Evolutionary conservation across 1,139 yeast species (phyloP).

Genomic region (Meyerozyma carpophila): DNA sequence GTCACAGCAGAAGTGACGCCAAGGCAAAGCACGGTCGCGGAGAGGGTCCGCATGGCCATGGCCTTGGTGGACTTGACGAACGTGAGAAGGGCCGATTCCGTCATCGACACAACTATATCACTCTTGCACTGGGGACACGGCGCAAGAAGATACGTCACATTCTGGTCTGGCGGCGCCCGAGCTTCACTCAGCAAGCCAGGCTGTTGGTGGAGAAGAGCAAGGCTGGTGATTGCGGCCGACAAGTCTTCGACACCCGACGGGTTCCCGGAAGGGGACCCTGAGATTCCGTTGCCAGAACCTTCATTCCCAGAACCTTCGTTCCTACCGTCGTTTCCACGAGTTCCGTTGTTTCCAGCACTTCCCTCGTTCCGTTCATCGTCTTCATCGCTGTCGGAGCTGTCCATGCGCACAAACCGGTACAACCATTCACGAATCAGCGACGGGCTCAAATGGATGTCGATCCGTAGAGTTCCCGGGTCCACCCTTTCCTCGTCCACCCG

Average conservation of each 20-base stretch:
- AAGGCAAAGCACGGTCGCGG: slow-evolving; percentile 29
- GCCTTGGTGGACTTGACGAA: slow-evolving; percentile 16
- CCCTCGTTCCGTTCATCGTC: neutral
- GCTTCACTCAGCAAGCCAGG: neutral
- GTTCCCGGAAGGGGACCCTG: neutral
- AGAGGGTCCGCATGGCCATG: slow-evolving; percentile 19
- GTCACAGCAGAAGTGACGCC: slow-evolving; percentile 38
- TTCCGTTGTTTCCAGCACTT: no score
- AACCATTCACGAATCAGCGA: neutral
- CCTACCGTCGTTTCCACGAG: no score
- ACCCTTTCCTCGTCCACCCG: neutral
- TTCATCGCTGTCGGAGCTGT: neutral
- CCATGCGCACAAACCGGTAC: neutral
- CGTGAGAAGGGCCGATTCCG: slow-evolving; percentile 23
- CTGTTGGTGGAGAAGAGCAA: neutral
- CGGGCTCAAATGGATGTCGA: neutral
- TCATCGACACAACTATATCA: slow-evolving; percentile 31
- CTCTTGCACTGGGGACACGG: slow-evolving; percentile 43
- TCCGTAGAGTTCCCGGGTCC: neutral
- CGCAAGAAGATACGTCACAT: slow-evolving; percentile 20
- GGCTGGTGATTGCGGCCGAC: neutral
- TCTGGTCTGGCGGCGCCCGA: neutral
- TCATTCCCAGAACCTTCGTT: no score
- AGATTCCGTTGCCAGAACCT: no score
- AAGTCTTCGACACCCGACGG: neutral